These are phyloP conservation scores for Lineolata rhizophorae DNA, from an alignment of 495 filamentous ascomycete species.

Conservation along the genomic window DNA sequence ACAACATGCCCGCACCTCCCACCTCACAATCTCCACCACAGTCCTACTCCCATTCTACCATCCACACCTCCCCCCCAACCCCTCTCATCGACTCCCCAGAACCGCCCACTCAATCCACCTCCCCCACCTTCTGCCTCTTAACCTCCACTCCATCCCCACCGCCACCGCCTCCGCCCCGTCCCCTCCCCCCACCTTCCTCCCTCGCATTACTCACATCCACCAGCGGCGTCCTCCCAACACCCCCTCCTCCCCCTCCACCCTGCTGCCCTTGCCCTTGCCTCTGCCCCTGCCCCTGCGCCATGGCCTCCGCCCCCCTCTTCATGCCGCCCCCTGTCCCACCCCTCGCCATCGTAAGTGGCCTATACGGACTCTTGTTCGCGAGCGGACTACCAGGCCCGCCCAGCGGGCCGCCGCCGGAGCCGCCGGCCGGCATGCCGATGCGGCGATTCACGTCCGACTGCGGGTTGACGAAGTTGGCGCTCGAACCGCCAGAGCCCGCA, in stretches of 20 bases:
- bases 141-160: background rate
- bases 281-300: too few relatives aligned
- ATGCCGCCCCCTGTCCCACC: constrained; percentile 3
- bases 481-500: constrained; percentile 8
- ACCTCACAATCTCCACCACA: too few relatives aligned
- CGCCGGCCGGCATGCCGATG: constrained; percentile 48
- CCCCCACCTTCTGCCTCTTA: background rate
- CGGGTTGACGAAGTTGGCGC: constrained; percentile 44
- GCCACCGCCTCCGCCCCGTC: background rate
- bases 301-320: constrained; percentile 1
- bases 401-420: too few relatives aligned
- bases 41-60: too few relatives aligned
- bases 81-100: too few relatives aligned
- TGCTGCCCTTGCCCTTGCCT: too few relatives aligned
- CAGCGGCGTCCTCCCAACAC: constrained; percentile 12
- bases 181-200: too few relatives aligned
- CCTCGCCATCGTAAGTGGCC: constrained; percentile 25
- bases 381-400: constrained; percentile 30
- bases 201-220: constrained; percentile 18
- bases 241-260: too few relatives aligned
- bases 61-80: too few relatives aligned
- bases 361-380: constrained; percentile 34
- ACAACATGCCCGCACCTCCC: too few relatives aligned
- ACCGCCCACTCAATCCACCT: too few relatives aligned
- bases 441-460: constrained; percentile 41